Evolutionary conservation across 2,329 filamentous ascomycete genomes (phyloP).

Genomic region (Capronia americana): DNA sequence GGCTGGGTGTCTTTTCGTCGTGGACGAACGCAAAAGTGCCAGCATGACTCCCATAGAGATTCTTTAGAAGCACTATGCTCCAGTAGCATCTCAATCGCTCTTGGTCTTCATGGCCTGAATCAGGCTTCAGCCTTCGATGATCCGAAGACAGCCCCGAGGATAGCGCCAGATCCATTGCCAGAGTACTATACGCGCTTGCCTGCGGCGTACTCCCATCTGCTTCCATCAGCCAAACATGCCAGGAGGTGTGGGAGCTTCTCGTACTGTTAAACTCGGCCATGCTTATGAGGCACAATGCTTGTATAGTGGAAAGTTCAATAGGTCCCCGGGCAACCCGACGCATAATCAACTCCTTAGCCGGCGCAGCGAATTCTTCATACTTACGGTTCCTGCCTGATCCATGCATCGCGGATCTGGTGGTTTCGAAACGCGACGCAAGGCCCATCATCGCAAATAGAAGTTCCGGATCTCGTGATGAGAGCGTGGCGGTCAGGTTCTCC

Average conservation of each 20-base stretch:
- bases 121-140: constrained; percentile 11
- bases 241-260: constrained; percentile 15
- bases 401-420: background rate
- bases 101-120: constrained; percentile 5
- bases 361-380: background rate
- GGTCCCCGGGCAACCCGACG: constrained; percentile 48
- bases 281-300: constrained; percentile 51
- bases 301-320: constrained; percentile 52
- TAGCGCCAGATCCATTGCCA: constrained; percentile 55
- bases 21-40: constrained; percentile 25
- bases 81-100: constrained; percentile 46
- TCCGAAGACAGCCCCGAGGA: constrained; percentile 54
- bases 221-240: background rate
- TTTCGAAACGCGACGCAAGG: constrained; percentile 43
- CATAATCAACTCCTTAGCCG: constrained; percentile 47
- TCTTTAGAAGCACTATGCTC: constrained; percentile 53
- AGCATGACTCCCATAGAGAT: constrained; percentile 48
- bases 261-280: constrained; percentile 52
- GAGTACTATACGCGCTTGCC: constrained; percentile 53
- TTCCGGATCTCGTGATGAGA: constrained; percentile 40
- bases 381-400: background rate
- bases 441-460: constrained; percentile 44
- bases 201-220: constrained; percentile 54
- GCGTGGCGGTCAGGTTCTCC: constrained; percentile 30
- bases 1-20: constrained; percentile 29